These are phyloP conservation scores for Heterobasidion irregulare DNA, from an alignment of 1,284 basidiomycete species.

Conservation along the genomic window DNA sequence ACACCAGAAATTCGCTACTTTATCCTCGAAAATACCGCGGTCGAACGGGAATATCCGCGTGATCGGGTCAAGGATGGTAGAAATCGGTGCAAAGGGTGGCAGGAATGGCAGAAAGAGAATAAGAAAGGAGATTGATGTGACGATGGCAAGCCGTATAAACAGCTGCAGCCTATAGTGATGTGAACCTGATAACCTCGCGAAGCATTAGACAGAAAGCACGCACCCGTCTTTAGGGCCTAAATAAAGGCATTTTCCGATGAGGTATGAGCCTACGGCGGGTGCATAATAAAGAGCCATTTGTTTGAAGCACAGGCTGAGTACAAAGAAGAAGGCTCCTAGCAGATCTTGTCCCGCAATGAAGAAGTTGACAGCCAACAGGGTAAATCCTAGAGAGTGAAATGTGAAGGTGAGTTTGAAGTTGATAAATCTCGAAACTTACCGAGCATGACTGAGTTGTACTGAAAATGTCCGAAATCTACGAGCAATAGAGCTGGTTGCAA, in stretches of 20 bases:
- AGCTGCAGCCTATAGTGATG: slow-evolving; percentile 33
- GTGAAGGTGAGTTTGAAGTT: neutral
- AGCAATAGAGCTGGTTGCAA: slow-evolving; percentile 81
- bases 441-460: slow-evolving; percentile 88
- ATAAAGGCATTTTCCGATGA: slow-evolving; percentile 76
- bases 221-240: slow-evolving; percentile 64
- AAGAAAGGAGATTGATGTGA: slow-evolving; percentile 53
- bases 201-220: slow-evolving; percentile 15
- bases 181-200: slow-evolving; percentile 6
- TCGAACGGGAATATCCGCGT: slow-evolving; percentile 85
- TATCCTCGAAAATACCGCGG: slow-evolving; percentile 91
- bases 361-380: slow-evolving; percentile 61
- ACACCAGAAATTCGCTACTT: slow-evolving; percentile 96
- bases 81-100: slow-evolving; percentile 43
- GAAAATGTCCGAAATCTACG: slow-evolving; percentile 90
- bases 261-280: slow-evolving; percentile 80
- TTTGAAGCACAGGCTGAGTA: slow-evolving; percentile 83
- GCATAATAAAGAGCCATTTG: slow-evolving; percentile 96
- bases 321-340: slow-evolving; percentile 75
- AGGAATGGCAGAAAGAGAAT: slow-evolving; percentile 74
- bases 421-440: slow-evolving; percentile 29
- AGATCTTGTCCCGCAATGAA: slow-evolving; percentile 67
- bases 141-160: slow-evolving; percentile 60
- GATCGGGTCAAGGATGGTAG: slow-evolving; percentile 53
- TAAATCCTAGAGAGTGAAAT: slow-evolving; percentile 41